Percentiles rank a stretch among this genome's conserved stretches.
phyloP scores from a whole-genome alignment of 345 rosid species.

The Bruguiera parviflora region DNA sequence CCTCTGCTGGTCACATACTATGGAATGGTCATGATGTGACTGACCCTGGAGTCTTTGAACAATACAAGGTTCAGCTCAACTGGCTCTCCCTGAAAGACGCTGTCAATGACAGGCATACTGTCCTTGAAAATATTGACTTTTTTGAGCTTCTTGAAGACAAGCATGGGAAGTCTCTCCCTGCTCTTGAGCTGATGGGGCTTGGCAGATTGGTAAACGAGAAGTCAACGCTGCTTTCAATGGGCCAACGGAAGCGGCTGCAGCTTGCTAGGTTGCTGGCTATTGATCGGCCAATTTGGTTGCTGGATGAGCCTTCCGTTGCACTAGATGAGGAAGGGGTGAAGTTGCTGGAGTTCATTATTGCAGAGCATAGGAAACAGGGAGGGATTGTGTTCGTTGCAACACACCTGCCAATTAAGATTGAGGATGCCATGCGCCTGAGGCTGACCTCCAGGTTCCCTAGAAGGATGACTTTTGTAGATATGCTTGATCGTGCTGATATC shows the following conservation, averaged over 20 bases:
- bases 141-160: slow-evolving; percentile 78
- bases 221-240: slow-evolving; percentile 83
- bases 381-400: slow-evolving; percentile 86
- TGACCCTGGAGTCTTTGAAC: slow-evolving; percentile 71
- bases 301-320: slow-evolving; percentile 87
- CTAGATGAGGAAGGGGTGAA: slow-evolving; percentile 77
- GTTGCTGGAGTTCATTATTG: slow-evolving; percentile 64
- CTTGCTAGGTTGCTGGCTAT: slow-evolving; percentile 77
- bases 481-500: slow-evolving; percentile 72
- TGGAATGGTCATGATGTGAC: slow-evolving; percentile 90
- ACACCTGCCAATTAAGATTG: slow-evolving; percentile 76
- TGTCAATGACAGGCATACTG: slow-evolving; percentile 58
- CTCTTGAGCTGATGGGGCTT: slow-evolving; percentile 83
- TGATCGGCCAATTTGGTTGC: slow-evolving; percentile 84
- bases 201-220: slow-evolving; percentile 73
- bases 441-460: slow-evolving; percentile 81
- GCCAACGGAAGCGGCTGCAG: slow-evolving; percentile 83
- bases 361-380: slow-evolving; percentile 70
- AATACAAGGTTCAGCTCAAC: slow-evolving; percentile 86
- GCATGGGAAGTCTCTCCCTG: slow-evolving; percentile 69
- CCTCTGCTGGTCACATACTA: slow-evolving; percentile 83
- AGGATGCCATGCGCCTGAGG: slow-evolving; percentile 76
- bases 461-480: slow-evolving; percentile 70
- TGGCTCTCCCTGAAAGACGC: slow-evolving; percentile 90
- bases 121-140: slow-evolving; percentile 82